Evolutionary conservation across 768 basidiomycete genomes (phyloP), one percentile per base, ranked within the genome.

Genomic region (Tremella yokohamensis): DNA sequence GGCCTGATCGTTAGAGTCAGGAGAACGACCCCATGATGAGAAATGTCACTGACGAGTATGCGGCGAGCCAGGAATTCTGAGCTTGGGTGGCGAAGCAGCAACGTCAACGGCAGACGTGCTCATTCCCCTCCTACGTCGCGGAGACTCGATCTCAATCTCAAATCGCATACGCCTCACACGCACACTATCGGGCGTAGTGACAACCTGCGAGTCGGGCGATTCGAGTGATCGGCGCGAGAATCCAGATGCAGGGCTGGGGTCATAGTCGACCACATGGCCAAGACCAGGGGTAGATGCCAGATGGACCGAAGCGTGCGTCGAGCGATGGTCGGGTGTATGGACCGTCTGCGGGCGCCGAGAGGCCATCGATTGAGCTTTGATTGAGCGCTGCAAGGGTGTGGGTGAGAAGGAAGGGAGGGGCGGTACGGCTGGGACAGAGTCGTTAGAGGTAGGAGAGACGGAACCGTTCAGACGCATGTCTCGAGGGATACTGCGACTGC

Each of bases 391-490:
- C 19, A 40, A 49, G 52, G 38, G 57, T 11, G 38, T 40, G 4
- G 42, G 42, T 11, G 29, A 34, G 29, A 11, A 6, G 42, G 42
- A 16, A 6, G 42, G 42, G n/a, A 45, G 22, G 15, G 42, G 42
- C 22, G 42, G 42, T 16, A 45, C 15, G 42, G n/a, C 7, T 16
- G 60, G 19, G 49, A 47, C 8, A 38, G 22, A 24, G 39, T 22
- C 9, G 64, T 44, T 8, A 54, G 60, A 18, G 60, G 52, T 20
- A 18, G 45, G 44, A 24, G 44, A 26, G 51, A 57, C 29, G 38
- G n/a, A 49, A 11, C 48, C 51, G 29, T 56, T 61, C 25, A 56
- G 37, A 25, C 64, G 50, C 49, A 65, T 25, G 40, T 65, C 64
- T 38, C 60, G 47, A 2, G 64, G 64, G 15, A 65, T 39, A 56